These are phyloP conservation scores for Entomortierella beljakovae DNA, from an alignment of 192 early-diverging fungal species.

Conservation along the genomic window DNA sequence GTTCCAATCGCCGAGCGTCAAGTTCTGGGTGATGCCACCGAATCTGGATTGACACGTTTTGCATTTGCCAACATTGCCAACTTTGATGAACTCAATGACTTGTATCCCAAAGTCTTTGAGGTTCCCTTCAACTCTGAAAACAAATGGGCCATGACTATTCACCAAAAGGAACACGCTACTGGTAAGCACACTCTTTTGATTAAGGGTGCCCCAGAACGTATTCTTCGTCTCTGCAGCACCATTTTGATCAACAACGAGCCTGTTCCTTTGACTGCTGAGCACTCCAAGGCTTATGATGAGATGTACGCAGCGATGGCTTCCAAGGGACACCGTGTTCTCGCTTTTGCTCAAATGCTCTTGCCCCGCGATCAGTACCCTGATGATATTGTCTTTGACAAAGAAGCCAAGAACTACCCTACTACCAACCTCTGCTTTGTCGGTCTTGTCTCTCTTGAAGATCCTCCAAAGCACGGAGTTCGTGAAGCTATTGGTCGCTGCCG, in stretches of 20 bases:
- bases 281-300: conserved; percentile 74
- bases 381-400: conserved; percentile 81
- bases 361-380: conserved; percentile 77
- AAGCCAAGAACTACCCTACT: conserved; percentile 77
- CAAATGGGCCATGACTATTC: conserved; percentile 96
- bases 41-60: conserved; percentile 89
- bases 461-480: conserved; percentile 98
- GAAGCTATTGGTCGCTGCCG: conserved; percentile 96
- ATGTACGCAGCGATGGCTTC: conserved; percentile 92
- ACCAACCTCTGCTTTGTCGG: conserved; percentile 84
- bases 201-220: conserved; percentile 97
- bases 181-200: conserved; percentile 84
- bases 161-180: conserved; percentile 75
- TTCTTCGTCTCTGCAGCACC: conserved; percentile 83
- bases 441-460: conserved; percentile 92
- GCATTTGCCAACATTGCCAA: conserved; percentile 77
- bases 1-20: conserved; percentile 84
- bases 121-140: conserved; percentile 96
- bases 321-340: conserved; percentile 94
- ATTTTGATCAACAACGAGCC: conserved; percentile 70
- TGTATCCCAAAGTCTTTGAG: conserved; percentile 92
- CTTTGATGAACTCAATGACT: conserved; percentile 77
- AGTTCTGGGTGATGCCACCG: conserved; percentile 95
- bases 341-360: conserved; percentile 87
- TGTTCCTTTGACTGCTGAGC: conserved; percentile 74